A percentile compares a stretch with the other conserved stretches of the same genome.
These are phyloP conservation scores for Cyberlindnera bimundalis DNA, from an alignment of 805 yeast species.

Conservation along the genomic window DNA sequence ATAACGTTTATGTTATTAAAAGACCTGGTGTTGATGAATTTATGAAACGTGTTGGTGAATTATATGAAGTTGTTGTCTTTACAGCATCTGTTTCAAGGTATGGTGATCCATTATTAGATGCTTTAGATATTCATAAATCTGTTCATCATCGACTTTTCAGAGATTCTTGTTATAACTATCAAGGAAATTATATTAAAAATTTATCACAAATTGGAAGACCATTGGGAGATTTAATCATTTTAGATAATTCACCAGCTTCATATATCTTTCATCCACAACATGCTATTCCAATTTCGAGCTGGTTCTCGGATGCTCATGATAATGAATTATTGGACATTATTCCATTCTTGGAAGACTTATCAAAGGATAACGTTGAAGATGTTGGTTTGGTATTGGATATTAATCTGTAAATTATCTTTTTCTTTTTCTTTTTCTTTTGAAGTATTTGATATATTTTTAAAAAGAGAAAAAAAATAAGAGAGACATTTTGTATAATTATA, in stretches of 20 bases:
- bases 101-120: conserved; percentile 93
- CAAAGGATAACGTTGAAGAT: conserved; percentile 71
- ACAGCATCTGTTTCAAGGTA: conserved; percentile 95
- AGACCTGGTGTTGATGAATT: conserved; percentile 98
- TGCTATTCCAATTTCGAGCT: conserved; percentile 93
- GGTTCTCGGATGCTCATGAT: conserved; percentile 98
- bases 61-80: conserved; percentile 93
- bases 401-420: conserved; percentile 29
- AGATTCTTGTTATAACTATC: conserved; percentile 90
- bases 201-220: conserved; percentile 94
- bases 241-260: conserved; percentile 98
- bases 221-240: conserved; percentile 74
- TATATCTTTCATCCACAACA: conserved; percentile 97
- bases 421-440: background rate
- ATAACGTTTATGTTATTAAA: conserved; percentile 93
- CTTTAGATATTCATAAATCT: conserved; percentile 68
- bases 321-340: conserved; percentile 89
- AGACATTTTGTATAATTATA: background rate
- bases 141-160: conserved; percentile 92
- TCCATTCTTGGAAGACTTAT: conserved; percentile 85
- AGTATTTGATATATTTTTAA: background rate
- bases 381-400: conserved; percentile 85
- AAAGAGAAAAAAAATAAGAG: too few species aligned
- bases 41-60: conserved; percentile 72
- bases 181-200: conserved; percentile 93